phyloP scores from a whole-genome alignment of 2,329 filamentous ascomycete species.

The Epichloe coenophiala region DNA sequence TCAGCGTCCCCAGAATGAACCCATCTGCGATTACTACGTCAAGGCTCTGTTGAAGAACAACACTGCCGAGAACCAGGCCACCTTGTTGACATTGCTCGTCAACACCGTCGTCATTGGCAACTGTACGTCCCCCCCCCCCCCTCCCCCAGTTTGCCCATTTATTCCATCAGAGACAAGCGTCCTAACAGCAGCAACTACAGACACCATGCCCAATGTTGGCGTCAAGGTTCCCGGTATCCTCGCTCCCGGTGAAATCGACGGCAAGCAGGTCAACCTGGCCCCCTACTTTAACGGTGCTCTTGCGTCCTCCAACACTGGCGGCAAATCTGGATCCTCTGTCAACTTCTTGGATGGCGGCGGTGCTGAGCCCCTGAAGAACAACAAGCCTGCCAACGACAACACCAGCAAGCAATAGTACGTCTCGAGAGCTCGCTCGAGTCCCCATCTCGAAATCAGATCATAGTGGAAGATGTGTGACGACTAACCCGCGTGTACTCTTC shows the following conservation, averaged over 20 bases:
- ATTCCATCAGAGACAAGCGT: too few species aligned
- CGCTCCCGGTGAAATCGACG: conserved; percentile 33
- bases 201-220: conserved; percentile 38
- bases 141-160: too few species aligned
- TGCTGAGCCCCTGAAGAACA: conserved; percentile 38
- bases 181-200: conserved; percentile 12
- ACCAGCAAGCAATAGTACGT: conserved; percentile 30
- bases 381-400: conserved; percentile 37
- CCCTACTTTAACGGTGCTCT: conserved; percentile 46
- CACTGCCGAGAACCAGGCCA: conserved; percentile 43
- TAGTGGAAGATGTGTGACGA: too few species aligned
- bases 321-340: conserved; percentile 28
- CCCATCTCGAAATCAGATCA: not conserved
- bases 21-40: conserved; percentile 53
- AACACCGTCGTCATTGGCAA: conserved; percentile 54
- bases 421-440: not conserved
- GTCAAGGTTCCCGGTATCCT: conserved; percentile 45
- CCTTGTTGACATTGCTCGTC: conserved; percentile 41
- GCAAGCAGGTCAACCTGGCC: conserved; percentile 38
- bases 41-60: conserved; percentile 44
- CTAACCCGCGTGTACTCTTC: too few species aligned
- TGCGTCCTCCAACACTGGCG: conserved; percentile 38
- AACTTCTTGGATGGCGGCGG: conserved; percentile 51
- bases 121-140: conserved; percentile 20
- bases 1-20: conserved; percentile 33